Conservation (phyloP, 2,329 filamentous ascomycete species). For the Pezicula neosporulosa region DNA sequence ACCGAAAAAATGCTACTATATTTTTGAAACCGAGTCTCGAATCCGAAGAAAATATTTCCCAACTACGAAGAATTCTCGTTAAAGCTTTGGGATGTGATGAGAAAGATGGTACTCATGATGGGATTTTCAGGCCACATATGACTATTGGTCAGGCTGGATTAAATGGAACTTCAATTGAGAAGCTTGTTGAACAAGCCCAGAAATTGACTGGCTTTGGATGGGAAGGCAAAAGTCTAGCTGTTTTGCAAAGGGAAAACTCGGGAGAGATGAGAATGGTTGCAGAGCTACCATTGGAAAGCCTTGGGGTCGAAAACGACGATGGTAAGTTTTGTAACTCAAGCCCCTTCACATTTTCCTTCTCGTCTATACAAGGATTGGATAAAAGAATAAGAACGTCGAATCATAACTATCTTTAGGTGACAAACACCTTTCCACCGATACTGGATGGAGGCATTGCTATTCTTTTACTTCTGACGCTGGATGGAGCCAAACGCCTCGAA, state of each 20-base stretch:
- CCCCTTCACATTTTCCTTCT: too few relatives aligned
- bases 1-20: constrained; percentile 15
- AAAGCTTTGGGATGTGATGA: constrained; percentile 8
- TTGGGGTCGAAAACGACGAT: not conserved
- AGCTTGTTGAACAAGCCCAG: constrained; percentile 48
- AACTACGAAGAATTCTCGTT: constrained; percentile 7
- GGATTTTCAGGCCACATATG: constrained; percentile 40
- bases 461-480: not conserved
- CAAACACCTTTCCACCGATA: not conserved
- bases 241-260: constrained; percentile 47
- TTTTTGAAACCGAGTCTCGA: constrained; percentile 10
- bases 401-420: not conserved
- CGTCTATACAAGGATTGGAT: too few relatives aligned
- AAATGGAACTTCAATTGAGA: constrained; percentile 38
- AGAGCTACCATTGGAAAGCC: constrained; percentile 4
- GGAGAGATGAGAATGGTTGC: constrained; percentile 44
- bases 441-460: constrained; percentile 14
- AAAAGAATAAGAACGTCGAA: not conserved
- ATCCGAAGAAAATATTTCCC: constrained; percentile 4
- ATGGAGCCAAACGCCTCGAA: not conserved
- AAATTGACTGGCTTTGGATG: constrained; percentile 47
- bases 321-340: not conserved
- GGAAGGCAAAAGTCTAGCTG: constrained; percentile 42
- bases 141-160: constrained; percentile 58
- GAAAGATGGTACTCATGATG: constrained; percentile 14